Evolutionary conservation across 1,284 basidiomycete species (phyloP), one percentile per base, ranked within the genome.

Genomic region (Volvariella surrecta): DNA sequence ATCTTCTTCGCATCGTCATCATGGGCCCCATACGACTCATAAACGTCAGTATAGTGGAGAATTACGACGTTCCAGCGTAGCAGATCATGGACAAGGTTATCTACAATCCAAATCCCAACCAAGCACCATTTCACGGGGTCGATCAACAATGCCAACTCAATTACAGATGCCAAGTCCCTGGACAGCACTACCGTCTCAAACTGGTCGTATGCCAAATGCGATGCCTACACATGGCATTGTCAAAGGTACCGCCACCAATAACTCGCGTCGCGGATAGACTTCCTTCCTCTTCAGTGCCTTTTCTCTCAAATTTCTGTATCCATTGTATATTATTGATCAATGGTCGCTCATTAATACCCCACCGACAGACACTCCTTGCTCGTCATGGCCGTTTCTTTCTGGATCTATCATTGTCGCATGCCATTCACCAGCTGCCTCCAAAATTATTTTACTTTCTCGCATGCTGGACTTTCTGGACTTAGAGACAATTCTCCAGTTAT

Each of bases 151-250:
- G 9, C 57, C 58, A 18, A 50, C 52, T 37, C 52, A 50, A 37
- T 39, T 43, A 10, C 54, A 54, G 24, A 32, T 43, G 7, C 58
- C 58, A 1, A 66, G 53, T 43, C 62, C 65, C 1, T 68, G 67
- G 67, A 63, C 63, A 1, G 61, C 63, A 11, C 48, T 65, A 18
- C 66, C 66, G 9, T 56, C 59, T 15, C 57, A 60, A 40, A 52
- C 24, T 21, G 62, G 61, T 8, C 46, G 43, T 15, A 35, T 56
- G 4, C 57, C 60, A 2, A 53, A 45, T 38, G 52, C 50, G 9
- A 59, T 61, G 54, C 54, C 55, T 9, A 47, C 50, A 37, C 46
- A 35, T 35, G 34, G 34, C 8, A 16, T 35, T 16, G 15, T 19
- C 18, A 16, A 15, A 8, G 34, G n/a, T 15, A n/a, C n/a, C n/a